Evolutionary conservation across 805 yeast genomes (phyloP).

Genomic region (Schwanniomyces pseudopolymorphus): DNA sequence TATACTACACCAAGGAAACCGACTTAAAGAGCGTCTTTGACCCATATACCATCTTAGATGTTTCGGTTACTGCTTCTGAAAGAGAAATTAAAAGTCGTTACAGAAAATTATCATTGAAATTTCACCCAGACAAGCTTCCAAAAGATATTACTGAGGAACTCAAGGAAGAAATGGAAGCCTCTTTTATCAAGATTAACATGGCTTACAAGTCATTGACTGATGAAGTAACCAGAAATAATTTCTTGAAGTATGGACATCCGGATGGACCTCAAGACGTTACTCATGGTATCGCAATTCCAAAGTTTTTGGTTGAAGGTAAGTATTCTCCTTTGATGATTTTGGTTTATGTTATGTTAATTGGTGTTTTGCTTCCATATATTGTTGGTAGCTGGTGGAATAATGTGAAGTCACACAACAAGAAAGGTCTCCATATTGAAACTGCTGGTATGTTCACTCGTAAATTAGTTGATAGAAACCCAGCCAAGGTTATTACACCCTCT

Average conservation of each 20-base stretch:
- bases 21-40: conserved; percentile 63
- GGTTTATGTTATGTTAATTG: conserved; percentile 69
- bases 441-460: conserved; percentile 74
- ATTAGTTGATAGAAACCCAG: conserved; percentile 72
- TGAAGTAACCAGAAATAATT: conserved; percentile 79
- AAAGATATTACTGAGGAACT: conserved; percentile 59
- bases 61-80: conserved; percentile 66
- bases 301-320: conserved; percentile 81
- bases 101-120: conserved; percentile 81
- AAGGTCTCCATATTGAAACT: conserved; percentile 80
- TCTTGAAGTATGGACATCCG: conserved; percentile 89
- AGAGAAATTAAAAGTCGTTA: conserved; percentile 78
- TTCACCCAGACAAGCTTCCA: conserved; percentile 91
- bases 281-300: conserved; percentile 95
- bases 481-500: conserved; percentile 58
- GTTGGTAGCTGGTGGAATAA: conserved; percentile 92
- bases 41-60: conserved; percentile 84
- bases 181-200: conserved; percentile 77
- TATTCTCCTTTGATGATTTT: conserved; percentile 64
- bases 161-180: conserved; percentile 62
- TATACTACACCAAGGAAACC: conserved; percentile 42
- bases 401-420: conserved; percentile 75
- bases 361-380: conserved; percentile 71
- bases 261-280: conserved; percentile 91
- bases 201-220: conserved; percentile 96